phyloP scores from a whole-genome alignment of 306 rosid species.

The barrel medic (Medicago truncatula) region MtrunA17r5.0-ANR NC_053046.1:16144001-16144500 shows the following conservation, averaged over 20 bases:
- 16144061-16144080: conserved; percentile 32
- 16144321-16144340: conserved; percentile 91
- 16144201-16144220: conserved; percentile 43
- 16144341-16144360: conserved; percentile 84
- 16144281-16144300: conserved; percentile 98
- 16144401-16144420: conserved; percentile 17
- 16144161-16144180: conserved; percentile 95
- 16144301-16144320: conserved; percentile 97
- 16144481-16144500: conserved; percentile 10
- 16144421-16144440: conserved; percentile 24
- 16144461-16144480: neutral
- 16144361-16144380: conserved; percentile 30
- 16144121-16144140: conserved; percentile 98
- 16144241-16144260: conserved; percentile 42
- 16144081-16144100: conserved; percentile 88
- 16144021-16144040: conserved; percentile 15
- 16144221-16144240: conserved; percentile 20
- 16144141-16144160: conserved; percentile 90
- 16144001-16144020: neutral
- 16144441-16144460: conserved; percentile 3
- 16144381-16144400: conserved; percentile 6
- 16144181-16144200: conserved; percentile 99
- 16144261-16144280: conserved; percentile 69
- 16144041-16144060: neutral
- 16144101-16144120: conserved; percentile 98